Percentiles rank a stretch among this genome's conserved stretches.
Conservation (phyloP, 768 basidiomycete genomes). For the Rhodotorula graminis region DNA sequence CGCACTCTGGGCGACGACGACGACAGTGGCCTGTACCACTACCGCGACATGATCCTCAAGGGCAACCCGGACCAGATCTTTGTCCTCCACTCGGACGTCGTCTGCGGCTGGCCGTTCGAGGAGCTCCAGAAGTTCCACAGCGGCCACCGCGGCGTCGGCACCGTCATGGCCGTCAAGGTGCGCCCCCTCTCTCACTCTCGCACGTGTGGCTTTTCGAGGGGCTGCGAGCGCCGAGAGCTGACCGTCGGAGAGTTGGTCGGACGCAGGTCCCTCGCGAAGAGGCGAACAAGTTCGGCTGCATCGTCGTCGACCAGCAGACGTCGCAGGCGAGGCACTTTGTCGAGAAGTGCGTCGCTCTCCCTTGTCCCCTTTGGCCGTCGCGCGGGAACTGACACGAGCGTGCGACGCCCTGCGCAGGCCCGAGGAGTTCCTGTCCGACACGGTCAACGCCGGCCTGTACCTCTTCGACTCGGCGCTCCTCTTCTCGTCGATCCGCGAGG, state of each 20-base stretch:
- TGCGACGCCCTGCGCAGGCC: conserved; percentile 37
- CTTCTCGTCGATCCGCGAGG: conserved; percentile 50
- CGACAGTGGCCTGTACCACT: conserved; percentile 36
- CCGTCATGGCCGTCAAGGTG: conserved; percentile 50
- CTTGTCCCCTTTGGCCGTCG: too few relatives aligned
- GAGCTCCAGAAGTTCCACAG: conserved; percentile 48
- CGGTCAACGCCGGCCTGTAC: conserved; percentile 51
- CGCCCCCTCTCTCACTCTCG: conserved; percentile 14
- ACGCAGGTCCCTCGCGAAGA: conserved; percentile 47
- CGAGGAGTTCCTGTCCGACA: conserved; percentile 50
- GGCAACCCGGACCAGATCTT: conserved; percentile 49
- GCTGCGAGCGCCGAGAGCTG: neutral
- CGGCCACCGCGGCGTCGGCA: conserved; percentile 50
- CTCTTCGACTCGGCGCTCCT: conserved; percentile 49
- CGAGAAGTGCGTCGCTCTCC: conserved; percentile 44
- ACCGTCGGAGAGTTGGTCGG: neutral
- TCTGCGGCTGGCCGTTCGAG: conserved; percentile 47
- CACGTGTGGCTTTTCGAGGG: too few relatives aligned
- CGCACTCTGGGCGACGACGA: too few relatives aligned
- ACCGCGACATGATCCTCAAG: conserved; percentile 49
- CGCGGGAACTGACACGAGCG: too few relatives aligned
- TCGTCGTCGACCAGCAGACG: conserved; percentile 48
- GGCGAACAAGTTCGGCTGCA: conserved; percentile 50
- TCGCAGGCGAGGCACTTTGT: conserved; percentile 43
- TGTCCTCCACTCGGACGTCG: conserved; percentile 52